phyloP scores from a whole-genome alignment of 73 alveolate genomes.

The Blepharisma stoltei region DNA sequence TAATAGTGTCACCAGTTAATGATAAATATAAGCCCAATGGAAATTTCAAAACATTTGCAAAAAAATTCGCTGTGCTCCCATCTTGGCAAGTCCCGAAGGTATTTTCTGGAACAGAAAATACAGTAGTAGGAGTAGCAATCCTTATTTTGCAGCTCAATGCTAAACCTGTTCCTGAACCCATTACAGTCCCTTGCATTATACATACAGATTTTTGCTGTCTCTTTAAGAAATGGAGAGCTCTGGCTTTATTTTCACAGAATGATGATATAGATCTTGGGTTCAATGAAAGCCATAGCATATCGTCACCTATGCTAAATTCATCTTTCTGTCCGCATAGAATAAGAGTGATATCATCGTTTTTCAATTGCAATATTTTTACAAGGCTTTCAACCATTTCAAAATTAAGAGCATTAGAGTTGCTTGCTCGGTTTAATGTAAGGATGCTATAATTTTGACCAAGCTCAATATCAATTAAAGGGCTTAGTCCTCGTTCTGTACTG shows the following conservation, averaged over 20 bases:
- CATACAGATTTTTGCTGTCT: neutral
- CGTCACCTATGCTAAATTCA: constrained; percentile 8
- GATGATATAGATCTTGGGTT: neutral
- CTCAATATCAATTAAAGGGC: neutral
- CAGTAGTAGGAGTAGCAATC: constrained; percentile 9
- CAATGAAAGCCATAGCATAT: neutral
- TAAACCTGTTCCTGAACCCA: constrained; percentile 19
- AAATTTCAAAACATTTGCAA: neutral
- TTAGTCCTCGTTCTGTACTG: neutral
- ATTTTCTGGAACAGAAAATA: constrained; percentile 17
- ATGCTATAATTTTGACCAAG: neutral
- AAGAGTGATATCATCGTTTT: neutral
- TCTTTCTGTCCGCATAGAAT: neutral
- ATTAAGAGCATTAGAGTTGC: neutral
- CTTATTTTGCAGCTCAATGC: neutral
- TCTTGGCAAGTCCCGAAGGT: neutral
- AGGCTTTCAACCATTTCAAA: constrained; percentile 17
- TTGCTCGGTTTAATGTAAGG: neutral
- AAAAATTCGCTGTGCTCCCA: neutral
- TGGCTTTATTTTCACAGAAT: constrained; percentile 4
- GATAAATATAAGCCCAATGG: neutral
- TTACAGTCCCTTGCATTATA: neutral
- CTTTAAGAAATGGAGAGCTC: neutral
- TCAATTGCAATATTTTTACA: neutral
- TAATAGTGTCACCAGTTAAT: constrained; percentile 2